Base-by-base conservation (phyloP, 1,284 basidiomycete species). In the Mycosarcoma maydis region DNA sequence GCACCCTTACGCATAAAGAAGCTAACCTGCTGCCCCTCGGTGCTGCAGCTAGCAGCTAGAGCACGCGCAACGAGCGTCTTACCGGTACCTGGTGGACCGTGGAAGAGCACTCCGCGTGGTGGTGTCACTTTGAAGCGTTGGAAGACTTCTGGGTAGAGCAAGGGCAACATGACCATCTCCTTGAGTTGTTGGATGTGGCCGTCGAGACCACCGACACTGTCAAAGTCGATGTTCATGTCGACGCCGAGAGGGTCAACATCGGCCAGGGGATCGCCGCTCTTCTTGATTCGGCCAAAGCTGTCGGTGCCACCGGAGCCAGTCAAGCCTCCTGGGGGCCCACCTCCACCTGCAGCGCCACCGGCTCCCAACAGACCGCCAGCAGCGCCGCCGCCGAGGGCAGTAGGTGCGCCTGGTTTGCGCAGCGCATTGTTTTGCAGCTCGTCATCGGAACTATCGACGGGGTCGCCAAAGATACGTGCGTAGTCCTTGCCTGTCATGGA, bases 1-100 rank as follows among this genome's bases (percentile, higher is more conserved):
- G 96, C 96, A 34, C 96, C 96, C 83, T 99, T 99, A 45, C 96
- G 91, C 96, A 99, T 98, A 86, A 97, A 98, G 85, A 99, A 99
- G 2, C 92, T 90, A 34, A 98, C 95, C 74, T 91, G 89, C 73
- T 90, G 91, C 27, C 92, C 94, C 43, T 92, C 89, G 1, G 89
- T 89, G 43, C 92, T 90, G 83, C 92, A 95, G 68, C 92, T 96
- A 0, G 95, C 92, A 0, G 96, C 95, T 4, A 99, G 85, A 0
- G 96, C 96, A 60, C 96, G 87, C 0, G 96, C 96, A 4, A 81
- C 76, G 24, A 81, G 71, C 34, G 80, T 81, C 64, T 81, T 81
- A 45, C 80, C 80, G 10, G 80, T 81, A 23, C 80, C 80, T 7
- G 80, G 80, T 3, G 80, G 80, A 11, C 80, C 80, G 46, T 81